phyloP scores from a whole-genome alignment of 352 stramenopile genomes.

The Phytophthora podocarpi region DNA sequence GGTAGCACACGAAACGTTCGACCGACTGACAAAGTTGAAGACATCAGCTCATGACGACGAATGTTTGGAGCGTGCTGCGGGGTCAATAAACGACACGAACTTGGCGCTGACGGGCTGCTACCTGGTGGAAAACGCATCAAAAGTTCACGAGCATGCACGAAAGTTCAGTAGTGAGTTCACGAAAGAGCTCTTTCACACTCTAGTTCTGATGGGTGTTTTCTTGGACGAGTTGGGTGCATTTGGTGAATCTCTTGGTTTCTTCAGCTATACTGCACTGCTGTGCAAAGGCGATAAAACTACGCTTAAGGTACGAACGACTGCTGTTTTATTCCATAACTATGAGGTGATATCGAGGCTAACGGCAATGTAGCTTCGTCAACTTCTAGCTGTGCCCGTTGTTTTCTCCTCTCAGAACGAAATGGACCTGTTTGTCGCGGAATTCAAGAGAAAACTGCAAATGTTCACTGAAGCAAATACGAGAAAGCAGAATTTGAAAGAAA shows the following conservation, averaged over 20 bases:
- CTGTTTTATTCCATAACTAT: not conserved
- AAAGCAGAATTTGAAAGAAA: constrained; percentile 13
- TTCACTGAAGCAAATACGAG: not conserved
- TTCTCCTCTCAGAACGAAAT: constrained; percentile 36
- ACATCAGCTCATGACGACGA: constrained; percentile 23
- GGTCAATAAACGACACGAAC: constrained; percentile 8
- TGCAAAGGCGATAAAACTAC: constrained; percentile 43
- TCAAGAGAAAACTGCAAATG: constrained; percentile 9
- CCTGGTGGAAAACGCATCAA: not conserved
- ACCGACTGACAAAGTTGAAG: constrained; percentile 21
- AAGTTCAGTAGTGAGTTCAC: constrained; percentile 48
- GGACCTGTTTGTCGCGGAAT: constrained; percentile 18
- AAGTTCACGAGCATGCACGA: not conserved
- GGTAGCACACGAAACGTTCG: constrained; percentile 29
- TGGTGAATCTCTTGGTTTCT: constrained; percentile 50
- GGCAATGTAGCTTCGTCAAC: constrained; percentile 24
- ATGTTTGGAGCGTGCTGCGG: constrained; percentile 21
- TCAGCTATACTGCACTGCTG: constrained; percentile 34
- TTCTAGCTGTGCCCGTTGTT: constrained; percentile 35
- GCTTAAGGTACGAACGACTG: constrained; percentile 34
- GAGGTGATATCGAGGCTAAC: not conserved
- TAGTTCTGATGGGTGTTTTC: constrained; percentile 69
- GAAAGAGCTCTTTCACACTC: constrained; percentile 49
- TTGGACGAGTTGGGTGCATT: constrained; percentile 64
- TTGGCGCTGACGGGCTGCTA: constrained; percentile 5